Conservation (phyloP, 225 moss, liverwort and hornwort species). For the Thuidium tamariscinum region DNA sequence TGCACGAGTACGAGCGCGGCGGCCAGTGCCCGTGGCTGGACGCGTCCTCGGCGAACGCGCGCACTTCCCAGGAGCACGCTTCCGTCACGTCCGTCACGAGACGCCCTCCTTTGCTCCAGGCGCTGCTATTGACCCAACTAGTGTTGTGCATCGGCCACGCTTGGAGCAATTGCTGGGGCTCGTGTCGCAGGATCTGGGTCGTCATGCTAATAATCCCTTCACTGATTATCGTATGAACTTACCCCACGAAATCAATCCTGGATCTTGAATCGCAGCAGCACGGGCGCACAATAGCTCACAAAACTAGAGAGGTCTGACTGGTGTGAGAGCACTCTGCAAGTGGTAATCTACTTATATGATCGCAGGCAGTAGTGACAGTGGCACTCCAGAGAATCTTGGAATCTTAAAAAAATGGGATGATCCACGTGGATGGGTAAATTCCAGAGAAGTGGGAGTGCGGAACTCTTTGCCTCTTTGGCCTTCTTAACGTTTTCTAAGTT, state of each 20-base stretch:
- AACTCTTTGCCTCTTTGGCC: neutral
- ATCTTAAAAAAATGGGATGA: neutral
- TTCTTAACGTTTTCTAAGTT: neutral
- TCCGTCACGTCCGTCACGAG: neutral
- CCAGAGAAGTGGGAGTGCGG: slow-evolving; percentile 16
- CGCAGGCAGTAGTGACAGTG: neutral
- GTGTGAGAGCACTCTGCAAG: neutral
- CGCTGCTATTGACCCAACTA: neutral
- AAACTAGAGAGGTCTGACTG: neutral
- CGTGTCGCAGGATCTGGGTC: slow-evolving; percentile 21
- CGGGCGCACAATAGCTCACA: neutral
- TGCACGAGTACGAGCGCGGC: slow-evolving; percentile 72
- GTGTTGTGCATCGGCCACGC: slow-evolving; percentile 1
- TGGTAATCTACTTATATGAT: neutral
- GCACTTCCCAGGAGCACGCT: slow-evolving; percentile 49
- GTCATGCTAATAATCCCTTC: neutral
- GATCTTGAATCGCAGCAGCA: neutral
- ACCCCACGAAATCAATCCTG: neutral
- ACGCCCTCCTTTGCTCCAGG: slow-evolving; percentile 12
- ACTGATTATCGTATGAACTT: neutral
- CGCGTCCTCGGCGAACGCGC: slow-evolving; percentile 71
- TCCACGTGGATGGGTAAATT: slow-evolving; percentile 1
- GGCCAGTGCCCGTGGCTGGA: slow-evolving; percentile 72
- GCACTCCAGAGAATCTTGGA: neutral
- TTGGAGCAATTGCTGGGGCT: neutral